Evolutionary conservation across 306 rosid species (phyloP), one percentile per base, ranked within the genome.

Genomic region (Oemleria cerasiformis): DNA sequence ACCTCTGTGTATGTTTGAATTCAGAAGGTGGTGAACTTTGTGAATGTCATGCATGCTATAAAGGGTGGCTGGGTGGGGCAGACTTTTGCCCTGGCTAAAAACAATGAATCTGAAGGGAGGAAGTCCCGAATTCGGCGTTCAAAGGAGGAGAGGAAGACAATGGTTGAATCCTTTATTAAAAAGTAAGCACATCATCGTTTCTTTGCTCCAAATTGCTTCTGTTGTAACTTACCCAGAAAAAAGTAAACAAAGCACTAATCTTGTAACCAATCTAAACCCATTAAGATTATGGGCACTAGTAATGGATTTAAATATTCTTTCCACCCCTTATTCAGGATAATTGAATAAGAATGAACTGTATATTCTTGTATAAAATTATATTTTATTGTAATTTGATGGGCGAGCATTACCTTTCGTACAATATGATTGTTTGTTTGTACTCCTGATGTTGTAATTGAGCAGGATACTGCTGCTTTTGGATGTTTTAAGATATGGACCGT

Each of bases 71-170:
- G 96, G 92, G 80, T 76, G 15, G 94, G 92, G 77, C 86, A 75
- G 83, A 84, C 96, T 5, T 90, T 91, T 84, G 99, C 96, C 82
- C 92, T 95, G 23, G 97, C 99, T 36, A 89, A 83, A 78, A 76
- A 78, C 58, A 95, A 91, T 75, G 97, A 88, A 50, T 84, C 92
- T 47, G 93, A 91, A 55, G 88, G 91, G 42, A 89, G 83, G 84
- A 95, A 84, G 77, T 51, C 96, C 21, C 86, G 97, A 23, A 88
- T 89, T 80, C 92, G 97, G 65, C 96, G 86, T 41, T 89, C 97
- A 34, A 95, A 95, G 83, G 85, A 91, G 77, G 92, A 95, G 81
- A 77, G 97, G 77, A 95, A 95, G 86, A 86, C 89, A 57, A 85
- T 91, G 99, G 96, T 89, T 55, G 92, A 89, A 67, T 75, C 92